These are phyloP conservation scores for Urtica urens DNA, from an alignment of 306 rosid species.

Conservation along the genomic window DNA sequence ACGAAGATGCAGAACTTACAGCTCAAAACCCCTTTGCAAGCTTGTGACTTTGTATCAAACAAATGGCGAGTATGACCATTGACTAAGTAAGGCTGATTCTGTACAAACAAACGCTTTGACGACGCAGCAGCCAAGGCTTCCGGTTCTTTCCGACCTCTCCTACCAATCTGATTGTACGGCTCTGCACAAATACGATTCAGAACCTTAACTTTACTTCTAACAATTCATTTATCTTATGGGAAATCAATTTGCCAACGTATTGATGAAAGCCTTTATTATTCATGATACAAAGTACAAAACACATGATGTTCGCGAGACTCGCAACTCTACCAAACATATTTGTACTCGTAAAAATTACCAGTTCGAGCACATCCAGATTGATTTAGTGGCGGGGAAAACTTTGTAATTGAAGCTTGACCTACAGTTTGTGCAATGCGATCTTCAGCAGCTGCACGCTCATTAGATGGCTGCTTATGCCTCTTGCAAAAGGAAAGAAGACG, in stretches of 20 bases:
- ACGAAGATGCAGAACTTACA: conserved; percentile 58
- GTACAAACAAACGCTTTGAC: conserved; percentile 78
- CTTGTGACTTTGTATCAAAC: conserved; percentile 32
- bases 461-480: conserved; percentile 91
- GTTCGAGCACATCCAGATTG: conserved; percentile 96
- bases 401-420: conserved; percentile 65
- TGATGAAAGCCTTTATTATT: too few relatives aligned
- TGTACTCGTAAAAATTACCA: conserved; percentile 35
- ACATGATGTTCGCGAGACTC: neutral
- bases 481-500: conserved; percentile 93
- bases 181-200: conserved; percentile 46
- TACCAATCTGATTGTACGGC: conserved; percentile 76
- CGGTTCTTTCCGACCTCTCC: conserved; percentile 97
- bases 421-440: conserved; percentile 50
- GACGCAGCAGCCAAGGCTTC: conserved; percentile 98
- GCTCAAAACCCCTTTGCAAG: conserved; percentile 62
- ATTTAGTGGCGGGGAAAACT: conserved; percentile 69
- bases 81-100: conserved; percentile 78
- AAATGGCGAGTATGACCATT: conserved; percentile 87
- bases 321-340: neutral
- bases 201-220: too few relatives aligned
- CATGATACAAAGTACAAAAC: too few relatives aligned
- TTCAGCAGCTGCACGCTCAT: conserved; percentile 60
- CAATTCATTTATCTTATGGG: too few relatives aligned
- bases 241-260: too few relatives aligned